Conservation (phyloP, 2,329 filamentous ascomycete genomes). For the Sclerotinia nivalis region DNA sequence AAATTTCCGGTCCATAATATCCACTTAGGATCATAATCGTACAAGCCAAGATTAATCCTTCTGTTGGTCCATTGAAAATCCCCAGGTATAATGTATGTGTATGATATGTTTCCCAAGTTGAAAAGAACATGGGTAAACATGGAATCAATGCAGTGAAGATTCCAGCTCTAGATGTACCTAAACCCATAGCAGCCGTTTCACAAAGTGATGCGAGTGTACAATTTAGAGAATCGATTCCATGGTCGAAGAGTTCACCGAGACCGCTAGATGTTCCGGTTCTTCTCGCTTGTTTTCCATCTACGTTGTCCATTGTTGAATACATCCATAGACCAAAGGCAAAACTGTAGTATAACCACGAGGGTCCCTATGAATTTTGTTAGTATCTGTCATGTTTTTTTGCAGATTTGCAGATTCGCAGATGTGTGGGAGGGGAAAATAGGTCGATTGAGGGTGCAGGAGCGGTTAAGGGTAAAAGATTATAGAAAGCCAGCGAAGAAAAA, state of each 20-base stretch:
- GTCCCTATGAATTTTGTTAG: slow-evolving; percentile 58
- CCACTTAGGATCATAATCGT: slow-evolving; percentile 83
- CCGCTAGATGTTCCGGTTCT: slow-evolving; percentile 93
- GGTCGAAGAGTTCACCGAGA: slow-evolving; percentile 94
- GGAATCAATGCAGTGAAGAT: slow-evolving; percentile 90
- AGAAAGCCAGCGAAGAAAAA: neutral
- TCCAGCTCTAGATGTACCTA: slow-evolving; percentile 80
- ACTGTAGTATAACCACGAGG: slow-evolving; percentile 91
- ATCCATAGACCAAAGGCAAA: slow-evolving; percentile 96
- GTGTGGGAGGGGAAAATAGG: neutral
- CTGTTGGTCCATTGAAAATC: slow-evolving; percentile 95
- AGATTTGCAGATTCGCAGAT: neutral
- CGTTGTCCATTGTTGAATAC: slow-evolving; percentile 99
- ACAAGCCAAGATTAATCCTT: slow-evolving; percentile 88
- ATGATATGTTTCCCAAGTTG: slow-evolving; percentile 99
- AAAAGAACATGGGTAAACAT: slow-evolving; percentile 98
- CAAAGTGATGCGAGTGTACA: slow-evolving; percentile 90
- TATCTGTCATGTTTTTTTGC: slow-evolving; percentile 10
- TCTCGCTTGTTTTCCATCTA: slow-evolving; percentile 96
- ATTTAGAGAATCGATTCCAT: slow-evolving; percentile 97
- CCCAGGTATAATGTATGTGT: slow-evolving; percentile 96
- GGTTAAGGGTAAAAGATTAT: neutral
- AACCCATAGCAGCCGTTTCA: slow-evolving; percentile 89
- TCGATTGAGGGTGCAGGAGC: neutral
- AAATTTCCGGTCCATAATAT: slow-evolving; percentile 84